These are phyloP conservation scores for Pilatotrama ljubarskyi DNA, from an alignment of 768 basidiomycete species.

Conservation along the genomic window DNA sequence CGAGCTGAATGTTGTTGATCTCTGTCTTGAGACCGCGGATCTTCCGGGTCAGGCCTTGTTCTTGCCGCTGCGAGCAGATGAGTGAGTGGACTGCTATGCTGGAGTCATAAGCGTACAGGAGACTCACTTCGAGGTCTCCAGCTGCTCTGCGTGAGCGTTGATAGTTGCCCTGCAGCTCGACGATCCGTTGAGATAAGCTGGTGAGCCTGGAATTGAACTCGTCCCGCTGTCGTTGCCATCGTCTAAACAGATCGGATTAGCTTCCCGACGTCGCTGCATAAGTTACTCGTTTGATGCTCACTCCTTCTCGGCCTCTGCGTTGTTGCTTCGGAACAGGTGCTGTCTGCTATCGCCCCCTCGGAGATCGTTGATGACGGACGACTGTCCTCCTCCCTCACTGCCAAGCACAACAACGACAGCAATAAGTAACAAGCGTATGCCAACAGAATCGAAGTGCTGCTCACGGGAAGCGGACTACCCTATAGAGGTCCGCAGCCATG, in stretches of 20 bases:
- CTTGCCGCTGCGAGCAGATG: slow-evolving; percentile 9
- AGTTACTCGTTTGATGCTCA: slow-evolving; percentile 28
- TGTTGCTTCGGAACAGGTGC: slow-evolving; percentile 54
- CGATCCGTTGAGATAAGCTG: slow-evolving; percentile 29
- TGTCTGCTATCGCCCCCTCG: slow-evolving; percentile 37
- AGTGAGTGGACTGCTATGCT: not conserved
- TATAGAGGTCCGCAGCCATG: slow-evolving; percentile 64
- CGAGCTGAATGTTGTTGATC: slow-evolving; percentile 49
- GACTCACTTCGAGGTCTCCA: slow-evolving; percentile 21
- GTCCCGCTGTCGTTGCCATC: slow-evolving; percentile 43
- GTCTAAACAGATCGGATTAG: slow-evolving; percentile 36
- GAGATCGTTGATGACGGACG: slow-evolving; percentile 39
- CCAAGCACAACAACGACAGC: not conserved
- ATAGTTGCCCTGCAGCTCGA: slow-evolving; percentile 33
- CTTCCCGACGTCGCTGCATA: no score
- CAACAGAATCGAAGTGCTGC: slow-evolving; percentile 25
- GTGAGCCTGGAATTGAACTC: slow-evolving; percentile 41
- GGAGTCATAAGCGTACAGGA: not conserved
- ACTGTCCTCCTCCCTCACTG: slow-evolving; percentile 73
- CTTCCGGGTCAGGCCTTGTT: slow-evolving; percentile 3
- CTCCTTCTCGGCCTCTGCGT: slow-evolving; percentile 50
- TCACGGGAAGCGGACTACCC: slow-evolving; percentile 65
- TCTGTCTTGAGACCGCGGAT: slow-evolving; percentile 31
- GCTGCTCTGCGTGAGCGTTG: slow-evolving; percentile 32
- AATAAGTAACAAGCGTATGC: no score